Evolutionary conservation across 2,329 filamentous ascomycete genomes (phyloP).

Genomic region (Colletotrichum kahawae): DNA sequence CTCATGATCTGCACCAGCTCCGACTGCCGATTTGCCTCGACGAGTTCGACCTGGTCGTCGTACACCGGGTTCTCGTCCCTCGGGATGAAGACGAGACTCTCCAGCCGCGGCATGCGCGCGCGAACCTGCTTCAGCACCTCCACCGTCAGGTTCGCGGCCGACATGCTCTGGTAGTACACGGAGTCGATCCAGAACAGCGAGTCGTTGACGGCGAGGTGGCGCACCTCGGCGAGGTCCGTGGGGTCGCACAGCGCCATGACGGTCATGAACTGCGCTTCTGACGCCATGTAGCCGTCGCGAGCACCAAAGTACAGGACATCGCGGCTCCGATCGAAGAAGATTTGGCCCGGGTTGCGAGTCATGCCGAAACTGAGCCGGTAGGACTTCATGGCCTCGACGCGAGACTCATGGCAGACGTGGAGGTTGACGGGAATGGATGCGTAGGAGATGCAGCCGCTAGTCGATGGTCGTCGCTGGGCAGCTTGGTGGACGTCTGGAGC

Average conservation of each 20-base stretch:
- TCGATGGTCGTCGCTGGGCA: slow-evolving; percentile 18
- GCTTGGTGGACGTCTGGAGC: not conserved
- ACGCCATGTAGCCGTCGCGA: slow-evolving; percentile 48
- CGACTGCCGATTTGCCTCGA: slow-evolving; percentile 27
- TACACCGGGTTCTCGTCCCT: slow-evolving; percentile 39
- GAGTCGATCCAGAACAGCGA: slow-evolving; percentile 41
- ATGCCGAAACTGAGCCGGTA: slow-evolving; percentile 48
- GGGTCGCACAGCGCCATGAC: slow-evolving; percentile 47
- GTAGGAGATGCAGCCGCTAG: slow-evolving; percentile 45
- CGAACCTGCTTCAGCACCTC: slow-evolving; percentile 45
- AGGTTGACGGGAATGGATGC: slow-evolving; percentile 48
- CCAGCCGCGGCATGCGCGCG: slow-evolving; percentile 41
- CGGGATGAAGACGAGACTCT: slow-evolving; percentile 50
- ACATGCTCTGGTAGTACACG: slow-evolving; percentile 38
- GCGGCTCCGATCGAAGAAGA: slow-evolving; percentile 44
- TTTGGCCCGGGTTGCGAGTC: slow-evolving; percentile 41
- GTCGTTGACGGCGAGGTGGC: slow-evolving; percentile 51
- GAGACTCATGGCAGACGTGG: slow-evolving; percentile 52
- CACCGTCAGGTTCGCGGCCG: slow-evolving; percentile 42
- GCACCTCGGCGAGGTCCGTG: slow-evolving; percentile 44
- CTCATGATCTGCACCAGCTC: slow-evolving; percentile 38
- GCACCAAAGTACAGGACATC: slow-evolving; percentile 56
- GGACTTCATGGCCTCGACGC: slow-evolving; percentile 44
- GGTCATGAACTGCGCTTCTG: slow-evolving; percentile 49
- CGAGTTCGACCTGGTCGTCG: slow-evolving; percentile 29